phyloP scores from a whole-genome alignment of 2,329 filamentous ascomycete species.

The Penicillium sp. region DNA sequence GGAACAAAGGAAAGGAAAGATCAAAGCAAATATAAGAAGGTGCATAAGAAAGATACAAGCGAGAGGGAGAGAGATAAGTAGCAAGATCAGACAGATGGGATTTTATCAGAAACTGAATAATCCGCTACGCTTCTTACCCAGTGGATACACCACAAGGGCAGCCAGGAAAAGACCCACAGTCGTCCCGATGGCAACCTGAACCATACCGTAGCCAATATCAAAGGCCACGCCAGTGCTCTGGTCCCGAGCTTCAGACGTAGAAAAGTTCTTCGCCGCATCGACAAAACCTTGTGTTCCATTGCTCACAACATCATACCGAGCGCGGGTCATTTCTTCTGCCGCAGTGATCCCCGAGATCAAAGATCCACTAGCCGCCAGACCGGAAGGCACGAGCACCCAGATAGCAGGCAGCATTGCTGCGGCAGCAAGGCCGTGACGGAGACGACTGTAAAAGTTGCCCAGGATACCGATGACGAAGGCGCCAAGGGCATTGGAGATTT shows the following conservation, averaged over 20 bases:
- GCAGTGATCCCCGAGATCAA: slow-evolving; percentile 58
- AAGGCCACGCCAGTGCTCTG: slow-evolving; percentile 46
- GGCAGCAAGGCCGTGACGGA: slow-evolving; percentile 74
- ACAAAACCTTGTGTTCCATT: slow-evolving; percentile 29
- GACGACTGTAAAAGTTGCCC: slow-evolving; percentile 74
- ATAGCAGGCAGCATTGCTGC: slow-evolving; percentile 85
- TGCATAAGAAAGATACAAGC: background rate
- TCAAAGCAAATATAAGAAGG: background rate
- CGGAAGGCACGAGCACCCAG: slow-evolving; percentile 66
- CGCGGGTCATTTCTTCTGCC: slow-evolving; percentile 54
- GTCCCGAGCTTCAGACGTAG: slow-evolving; percentile 24
- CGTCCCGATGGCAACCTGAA: slow-evolving; percentile 50
- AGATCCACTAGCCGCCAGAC: slow-evolving; percentile 58
- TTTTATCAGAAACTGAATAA: slow-evolving; percentile 42
- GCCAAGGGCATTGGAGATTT: slow-evolving; percentile 75
- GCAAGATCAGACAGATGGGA: background rate
- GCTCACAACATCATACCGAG: slow-evolving; percentile 19
- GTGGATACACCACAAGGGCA: slow-evolving; percentile 48
- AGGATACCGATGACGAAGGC: slow-evolving; percentile 74
- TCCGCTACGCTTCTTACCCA: slow-evolving; percentile 48
- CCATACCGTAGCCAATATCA: slow-evolving; percentile 48
- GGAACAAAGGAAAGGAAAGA: background rate
- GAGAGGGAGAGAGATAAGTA: background rate
- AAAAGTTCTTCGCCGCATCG: slow-evolving; percentile 35
- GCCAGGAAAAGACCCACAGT: slow-evolving; percentile 50